Conservation (phyloP, 805 yeast genomes). For the Barnettozyma californica region DNA sequence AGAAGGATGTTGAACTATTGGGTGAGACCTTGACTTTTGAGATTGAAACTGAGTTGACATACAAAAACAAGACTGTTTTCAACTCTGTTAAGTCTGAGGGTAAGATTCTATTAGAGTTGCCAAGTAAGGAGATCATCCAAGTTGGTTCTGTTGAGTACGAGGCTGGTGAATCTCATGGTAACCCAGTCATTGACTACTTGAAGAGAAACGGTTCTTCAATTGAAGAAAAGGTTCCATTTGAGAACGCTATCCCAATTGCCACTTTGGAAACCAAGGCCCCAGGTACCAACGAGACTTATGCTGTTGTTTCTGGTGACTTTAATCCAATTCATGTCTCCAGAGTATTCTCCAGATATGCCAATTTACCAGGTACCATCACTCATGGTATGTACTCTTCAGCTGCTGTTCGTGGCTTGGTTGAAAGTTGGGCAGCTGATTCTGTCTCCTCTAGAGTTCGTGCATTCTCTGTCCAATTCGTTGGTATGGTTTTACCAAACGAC, state of each 20-base stretch:
- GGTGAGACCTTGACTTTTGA: conserved; percentile 84
- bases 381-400: conserved; percentile 99
- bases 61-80: conserved; percentile 69
- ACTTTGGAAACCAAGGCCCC: conserved; percentile 70
- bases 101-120: conserved; percentile 78
- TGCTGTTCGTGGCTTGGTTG: conserved; percentile 89
- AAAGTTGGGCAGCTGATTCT: conserved; percentile 97
- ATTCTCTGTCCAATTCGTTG: conserved; percentile 83
- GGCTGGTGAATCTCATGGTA: conserved; percentile 92
- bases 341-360: conserved; percentile 89
- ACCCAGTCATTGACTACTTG: conserved; percentile 94
- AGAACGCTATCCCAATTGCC: conserved; percentile 82
- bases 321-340: conserved; percentile 97
- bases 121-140: conserved; percentile 83
- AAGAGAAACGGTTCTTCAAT: conserved; percentile 87
- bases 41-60: conserved; percentile 77
- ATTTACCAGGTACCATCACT: conserved; percentile 94
- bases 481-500: conserved; percentile 97
- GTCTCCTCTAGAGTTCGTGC: conserved; percentile 95
- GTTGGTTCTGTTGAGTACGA: conserved; percentile 81
- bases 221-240: conserved; percentile 90
- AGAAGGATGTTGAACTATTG: conserved; percentile 63
- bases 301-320: conserved; percentile 95
- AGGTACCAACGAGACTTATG: conserved; percentile 93
- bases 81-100: conserved; percentile 82